Conservation (phyloP, 2,329 filamentous ascomycete genomes). For the Stagonosporopsis vannaccii region DNA sequence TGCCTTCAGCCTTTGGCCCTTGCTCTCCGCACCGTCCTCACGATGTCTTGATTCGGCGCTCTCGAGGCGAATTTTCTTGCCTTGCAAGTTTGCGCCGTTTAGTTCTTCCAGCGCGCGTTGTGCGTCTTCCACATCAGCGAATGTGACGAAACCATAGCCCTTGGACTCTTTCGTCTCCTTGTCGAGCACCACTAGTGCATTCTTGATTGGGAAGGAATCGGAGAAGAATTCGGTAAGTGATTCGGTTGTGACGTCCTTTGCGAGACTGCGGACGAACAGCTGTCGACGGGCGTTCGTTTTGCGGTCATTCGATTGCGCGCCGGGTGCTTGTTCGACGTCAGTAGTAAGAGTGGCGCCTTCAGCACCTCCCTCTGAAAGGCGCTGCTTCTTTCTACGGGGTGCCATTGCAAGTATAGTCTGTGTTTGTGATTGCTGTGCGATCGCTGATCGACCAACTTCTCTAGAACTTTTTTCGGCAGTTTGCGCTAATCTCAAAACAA, state of each 20-base stretch:
- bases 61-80: conserved; percentile 83
- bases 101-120: conserved; percentile 80
- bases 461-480: not conserved
- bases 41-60: conserved; percentile 86
- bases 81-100: conserved; percentile 78
- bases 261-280: conserved; percentile 90
- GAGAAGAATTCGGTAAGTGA: conserved; percentile 89
- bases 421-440: not conserved
- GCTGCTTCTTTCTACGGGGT: conserved; percentile 51
- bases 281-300: conserved; percentile 53
- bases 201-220: conserved; percentile 91
- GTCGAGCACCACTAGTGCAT: conserved; percentile 91
- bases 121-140: conserved; percentile 92
- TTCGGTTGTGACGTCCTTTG: conserved; percentile 79
- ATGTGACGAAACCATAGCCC: conserved; percentile 96
- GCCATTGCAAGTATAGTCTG: conserved; percentile 38
- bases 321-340: conserved; percentile 29
- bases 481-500: not conserved
- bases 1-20: conserved; percentile 66
- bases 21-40: conserved; percentile 53
- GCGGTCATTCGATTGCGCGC: conserved; percentile 20
- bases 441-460: not conserved
- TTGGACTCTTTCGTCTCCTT: conserved; percentile 84
- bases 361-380: conserved; percentile 50
- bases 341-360: conserved; percentile 38